phyloP scores from a whole-genome alignment of 148 eudicot species.

The Silene latifolia region DNA sequence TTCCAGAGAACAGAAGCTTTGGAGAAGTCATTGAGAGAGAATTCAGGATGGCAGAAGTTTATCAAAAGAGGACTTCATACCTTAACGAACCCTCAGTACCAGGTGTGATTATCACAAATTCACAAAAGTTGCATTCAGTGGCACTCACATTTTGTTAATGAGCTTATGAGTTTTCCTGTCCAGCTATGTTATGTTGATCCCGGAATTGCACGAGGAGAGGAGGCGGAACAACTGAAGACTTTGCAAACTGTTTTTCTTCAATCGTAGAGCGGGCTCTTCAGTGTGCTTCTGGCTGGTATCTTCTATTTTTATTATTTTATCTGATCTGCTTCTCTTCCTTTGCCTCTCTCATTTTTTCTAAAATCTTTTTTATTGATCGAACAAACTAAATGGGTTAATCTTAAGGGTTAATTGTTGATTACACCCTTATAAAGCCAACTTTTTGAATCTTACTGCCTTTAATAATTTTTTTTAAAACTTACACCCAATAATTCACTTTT shows the following conservation, averaged over 20 bases:
- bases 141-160: constrained; percentile 4
- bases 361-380: not conserved
- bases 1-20: constrained; percentile 62
- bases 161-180: constrained; percentile 17
- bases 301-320: not conserved
- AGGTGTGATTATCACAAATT: constrained; percentile 39
- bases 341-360: not conserved
- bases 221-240: constrained; percentile 73
- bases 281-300: constrained; percentile 9
- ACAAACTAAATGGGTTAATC: not conserved
- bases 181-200: constrained; percentile 88
- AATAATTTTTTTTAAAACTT: too few relatives aligned
- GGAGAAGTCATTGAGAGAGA: constrained; percentile 58
- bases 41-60: constrained; percentile 74
- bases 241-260: constrained; percentile 43
- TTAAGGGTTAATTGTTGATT: too few relatives aligned
- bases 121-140: not conserved
- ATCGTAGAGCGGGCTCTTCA: constrained; percentile 28
- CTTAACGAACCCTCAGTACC: constrained; percentile 78
- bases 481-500: too few relatives aligned
- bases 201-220: constrained; percentile 63
- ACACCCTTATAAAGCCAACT: too few relatives aligned
- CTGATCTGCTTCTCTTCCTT: not conserved
- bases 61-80: constrained; percentile 93
- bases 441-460: too few relatives aligned